A percentile compares a stretch with the other conserved stretches of the same genome.
These are phyloP conservation scores for Euphorbia corollata DNA, from an alignment of 441 rosid genomes.

Conservation along the genomic window DNA sequence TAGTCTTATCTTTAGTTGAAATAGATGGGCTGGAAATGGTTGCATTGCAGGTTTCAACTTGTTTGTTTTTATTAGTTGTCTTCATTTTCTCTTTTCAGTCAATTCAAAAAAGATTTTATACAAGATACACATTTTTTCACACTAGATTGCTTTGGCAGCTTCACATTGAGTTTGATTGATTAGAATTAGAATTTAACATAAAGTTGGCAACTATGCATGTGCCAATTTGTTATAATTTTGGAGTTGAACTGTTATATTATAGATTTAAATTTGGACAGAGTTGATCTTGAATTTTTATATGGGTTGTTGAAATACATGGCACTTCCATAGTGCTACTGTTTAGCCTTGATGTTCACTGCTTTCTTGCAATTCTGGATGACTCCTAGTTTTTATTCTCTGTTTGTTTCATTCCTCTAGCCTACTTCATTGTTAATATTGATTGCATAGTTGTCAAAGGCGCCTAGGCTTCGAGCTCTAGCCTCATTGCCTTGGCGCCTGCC, in stretches of 20 bases:
- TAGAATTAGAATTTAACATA: background rate
- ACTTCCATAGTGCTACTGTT: background rate
- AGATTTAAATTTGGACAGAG: background rate
- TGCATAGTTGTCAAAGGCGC: too few species aligned
- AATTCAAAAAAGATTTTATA: too few species aligned
- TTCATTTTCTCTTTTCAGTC: background rate
- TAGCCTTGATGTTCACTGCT: background rate
- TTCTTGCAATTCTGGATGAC: background rate
- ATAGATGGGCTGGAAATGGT: background rate
- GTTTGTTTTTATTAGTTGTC: background rate
- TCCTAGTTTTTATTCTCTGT: background rate
- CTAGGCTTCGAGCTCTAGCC: too few species aligned
- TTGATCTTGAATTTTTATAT: background rate
- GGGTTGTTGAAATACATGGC: background rate
- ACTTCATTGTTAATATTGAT: background rate
- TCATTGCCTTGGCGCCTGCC: too few species aligned
- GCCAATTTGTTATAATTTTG: background rate
- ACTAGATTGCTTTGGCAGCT: background rate
- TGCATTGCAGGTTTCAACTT: background rate
- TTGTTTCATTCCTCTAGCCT: background rate
- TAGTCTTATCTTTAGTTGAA: background rate
- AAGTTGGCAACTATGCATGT: background rate
- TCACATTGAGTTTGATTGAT: background rate
- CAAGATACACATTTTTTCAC: background rate
- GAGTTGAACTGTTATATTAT: background rate